These are phyloP conservation scores for Dendrobium huoshanense DNA, from an alignment of 106 monocot genomes.

Conservation along the genomic window DNA sequence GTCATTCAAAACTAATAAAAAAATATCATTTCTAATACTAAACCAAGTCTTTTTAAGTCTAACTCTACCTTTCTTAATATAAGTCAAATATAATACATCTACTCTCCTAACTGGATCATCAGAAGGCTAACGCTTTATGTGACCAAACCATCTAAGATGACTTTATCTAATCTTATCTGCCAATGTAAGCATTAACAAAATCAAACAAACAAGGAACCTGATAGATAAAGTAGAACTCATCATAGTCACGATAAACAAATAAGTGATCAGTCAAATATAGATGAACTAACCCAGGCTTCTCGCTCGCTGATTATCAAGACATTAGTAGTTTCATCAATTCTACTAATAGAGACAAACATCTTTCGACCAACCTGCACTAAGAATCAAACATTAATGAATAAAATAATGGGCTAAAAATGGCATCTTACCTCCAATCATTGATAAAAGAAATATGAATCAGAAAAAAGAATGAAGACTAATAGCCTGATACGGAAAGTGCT, in stretches of 20 bases:
- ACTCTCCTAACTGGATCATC: no score
- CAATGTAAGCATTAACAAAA: neutral
- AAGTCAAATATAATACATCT: no score
- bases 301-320: conserved; percentile 86
- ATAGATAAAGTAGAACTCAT: neutral
- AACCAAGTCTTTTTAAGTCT: no score
- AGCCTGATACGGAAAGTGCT: neutral
- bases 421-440: neutral
- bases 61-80: no score
- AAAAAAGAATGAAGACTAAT: neutral
- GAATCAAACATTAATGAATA: conserved; percentile 12
- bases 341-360: conserved; percentile 57
- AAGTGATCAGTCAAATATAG: neutral
- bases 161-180: no score
- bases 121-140: no score
- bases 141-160: no score
- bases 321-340: conserved; percentile 70
- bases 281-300: conserved; percentile 81
- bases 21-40: no score
- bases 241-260: neutral
- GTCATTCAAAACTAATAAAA: no score
- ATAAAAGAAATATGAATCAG: neutral
- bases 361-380: conserved; percentile 60
- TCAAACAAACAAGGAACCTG: neutral
- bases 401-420: neutral